These are phyloP conservation scores for Didymella sp. DNA, from an alignment of 2,329 filamentous ascomycete species.

Conservation along the genomic window DNA sequence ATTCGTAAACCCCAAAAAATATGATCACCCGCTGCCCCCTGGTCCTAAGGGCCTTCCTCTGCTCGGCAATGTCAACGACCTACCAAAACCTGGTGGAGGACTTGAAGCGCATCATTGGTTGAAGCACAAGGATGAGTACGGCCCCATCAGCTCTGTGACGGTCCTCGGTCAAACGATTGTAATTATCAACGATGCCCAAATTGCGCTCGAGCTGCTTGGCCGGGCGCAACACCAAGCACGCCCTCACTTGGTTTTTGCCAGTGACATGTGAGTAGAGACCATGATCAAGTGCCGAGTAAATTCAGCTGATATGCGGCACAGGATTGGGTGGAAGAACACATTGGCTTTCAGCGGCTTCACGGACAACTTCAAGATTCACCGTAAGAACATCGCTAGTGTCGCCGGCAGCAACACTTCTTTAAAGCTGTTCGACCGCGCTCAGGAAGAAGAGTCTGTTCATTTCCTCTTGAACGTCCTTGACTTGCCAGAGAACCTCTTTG, in stretches of 20 bases:
- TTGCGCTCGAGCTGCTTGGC: slow-evolving; percentile 38
- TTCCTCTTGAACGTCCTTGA: slow-evolving; percentile 37
- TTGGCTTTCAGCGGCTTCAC: slow-evolving; percentile 31
- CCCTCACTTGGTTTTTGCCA: slow-evolving; percentile 33
- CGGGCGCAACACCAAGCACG: slow-evolving; percentile 30
- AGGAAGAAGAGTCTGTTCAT: slow-evolving; percentile 39
- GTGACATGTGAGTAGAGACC: slow-evolving; percentile 31
- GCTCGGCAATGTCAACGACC: slow-evolving; percentile 59
- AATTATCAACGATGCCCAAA: slow-evolving; percentile 38
- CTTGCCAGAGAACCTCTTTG: slow-evolving; percentile 30
- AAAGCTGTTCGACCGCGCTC: slow-evolving; percentile 35
- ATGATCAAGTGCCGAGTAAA: background rate
- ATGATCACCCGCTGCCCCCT: slow-evolving; percentile 53
- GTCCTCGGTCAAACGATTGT: slow-evolving; percentile 40
- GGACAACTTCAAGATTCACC: slow-evolving; percentile 33
- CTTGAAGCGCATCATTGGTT: slow-evolving; percentile 55
- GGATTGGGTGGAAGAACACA: slow-evolving; percentile 38
- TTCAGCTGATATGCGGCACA: slow-evolving; percentile 3
- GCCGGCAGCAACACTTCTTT: slow-evolving; percentile 31
- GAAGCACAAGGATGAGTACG: slow-evolving; percentile 51
- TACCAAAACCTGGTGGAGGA: slow-evolving; percentile 49
- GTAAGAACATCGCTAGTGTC: slow-evolving; percentile 40
- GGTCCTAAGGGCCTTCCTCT: slow-evolving; percentile 59
- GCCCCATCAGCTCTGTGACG: slow-evolving; percentile 42
- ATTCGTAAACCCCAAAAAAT: slow-evolving; percentile 13